These are phyloP conservation scores for Daldinia vernicosa DNA, from an alignment of 495 filamentous ascomycete species.

Conservation along the genomic window DNA sequence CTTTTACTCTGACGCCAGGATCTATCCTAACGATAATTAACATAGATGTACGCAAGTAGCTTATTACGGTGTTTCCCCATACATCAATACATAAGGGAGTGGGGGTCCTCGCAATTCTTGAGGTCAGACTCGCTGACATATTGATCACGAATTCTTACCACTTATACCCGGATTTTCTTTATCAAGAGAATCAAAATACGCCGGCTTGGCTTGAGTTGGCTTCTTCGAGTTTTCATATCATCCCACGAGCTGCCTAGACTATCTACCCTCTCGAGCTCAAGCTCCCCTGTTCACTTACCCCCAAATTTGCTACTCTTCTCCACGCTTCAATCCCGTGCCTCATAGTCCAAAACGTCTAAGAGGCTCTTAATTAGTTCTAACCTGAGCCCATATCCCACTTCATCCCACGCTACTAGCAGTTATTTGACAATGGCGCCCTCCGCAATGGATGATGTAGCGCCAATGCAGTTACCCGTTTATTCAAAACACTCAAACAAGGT, in stretches of 20 bases:
- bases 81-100: slow-evolving; percentile 39
- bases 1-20: slow-evolving; percentile 29
- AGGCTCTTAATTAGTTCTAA: slow-evolving; percentile 7
- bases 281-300: slow-evolving; percentile 26
- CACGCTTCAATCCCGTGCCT: slow-evolving; percentile 17
- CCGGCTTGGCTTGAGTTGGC: slow-evolving; percentile 18
- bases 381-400: slow-evolving; percentile 26
- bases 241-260: slow-evolving; percentile 15
- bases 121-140: slow-evolving; percentile 15
- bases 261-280: slow-evolving; percentile 13
- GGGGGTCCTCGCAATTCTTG: slow-evolving; percentile 27
- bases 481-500: slow-evolving; percentile 54
- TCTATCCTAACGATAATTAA: slow-evolving; percentile 18
- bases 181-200: slow-evolving; percentile 24
- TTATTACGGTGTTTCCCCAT: slow-evolving; percentile 21
- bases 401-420: slow-evolving; percentile 42
- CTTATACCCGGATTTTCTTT: slow-evolving; percentile 19
- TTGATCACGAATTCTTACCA: slow-evolving; percentile 23
- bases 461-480: slow-evolving; percentile 55
- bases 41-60: slow-evolving; percentile 22
- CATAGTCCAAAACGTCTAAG: slow-evolving; percentile 6
- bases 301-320: slow-evolving; percentile 18
- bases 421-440: slow-evolving; percentile 55
- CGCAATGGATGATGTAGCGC: slow-evolving; percentile 52
- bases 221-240: slow-evolving; percentile 25